A percentile compares a stretch with the other conserved stretches of the same genome.
Conservation (phyloP, 768 basidiomycete species). For the Tephrocybe rancida region DNA sequence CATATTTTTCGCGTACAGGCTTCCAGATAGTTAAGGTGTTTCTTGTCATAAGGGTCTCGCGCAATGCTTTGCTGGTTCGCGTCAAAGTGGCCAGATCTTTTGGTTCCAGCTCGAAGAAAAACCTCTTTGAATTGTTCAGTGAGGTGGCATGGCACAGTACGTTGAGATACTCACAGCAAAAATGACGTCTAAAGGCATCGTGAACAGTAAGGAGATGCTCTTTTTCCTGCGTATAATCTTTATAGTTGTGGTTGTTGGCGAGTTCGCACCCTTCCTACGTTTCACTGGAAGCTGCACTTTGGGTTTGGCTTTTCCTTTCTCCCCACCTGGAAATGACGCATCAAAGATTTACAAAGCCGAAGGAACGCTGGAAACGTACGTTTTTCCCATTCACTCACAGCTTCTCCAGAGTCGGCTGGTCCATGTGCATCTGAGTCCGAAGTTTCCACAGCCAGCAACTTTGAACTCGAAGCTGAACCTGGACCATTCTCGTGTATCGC, state of each 20-base stretch:
- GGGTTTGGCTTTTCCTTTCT: background rate
- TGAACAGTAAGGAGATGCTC: slow-evolving; percentile 13
- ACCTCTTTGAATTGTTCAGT: slow-evolving; percentile 14
- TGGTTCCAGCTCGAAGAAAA: slow-evolving; percentile 23
- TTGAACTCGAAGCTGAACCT: too few species aligned
- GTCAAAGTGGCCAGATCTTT: slow-evolving; percentile 27
- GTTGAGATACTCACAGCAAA: slow-evolving; percentile 24
- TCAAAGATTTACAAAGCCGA: background rate
- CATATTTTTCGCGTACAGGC: slow-evolving; percentile 13
- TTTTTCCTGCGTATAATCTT: background rate
- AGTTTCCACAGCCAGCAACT: background rate
- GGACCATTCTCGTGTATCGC: background rate
- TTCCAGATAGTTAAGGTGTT: slow-evolving; percentile 27
- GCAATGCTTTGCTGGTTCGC: slow-evolving; percentile 22
- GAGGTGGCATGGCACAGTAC: background rate
- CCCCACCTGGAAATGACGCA: background rate
- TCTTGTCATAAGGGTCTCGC: slow-evolving; percentile 18
- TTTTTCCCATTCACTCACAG: slow-evolving; percentile 3
- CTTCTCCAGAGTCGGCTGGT: background rate
- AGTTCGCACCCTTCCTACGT: background rate
- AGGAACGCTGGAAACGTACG: background rate
- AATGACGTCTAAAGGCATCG: slow-evolving; percentile 30
- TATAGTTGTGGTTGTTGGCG: background rate
- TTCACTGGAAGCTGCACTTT: background rate
- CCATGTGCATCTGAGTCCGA: background rate